Evolutionary conservation across 805 yeast species (phyloP), one percentile per base, ranked within the genome.

Genomic region (Ogataea ramenticola): DNA sequence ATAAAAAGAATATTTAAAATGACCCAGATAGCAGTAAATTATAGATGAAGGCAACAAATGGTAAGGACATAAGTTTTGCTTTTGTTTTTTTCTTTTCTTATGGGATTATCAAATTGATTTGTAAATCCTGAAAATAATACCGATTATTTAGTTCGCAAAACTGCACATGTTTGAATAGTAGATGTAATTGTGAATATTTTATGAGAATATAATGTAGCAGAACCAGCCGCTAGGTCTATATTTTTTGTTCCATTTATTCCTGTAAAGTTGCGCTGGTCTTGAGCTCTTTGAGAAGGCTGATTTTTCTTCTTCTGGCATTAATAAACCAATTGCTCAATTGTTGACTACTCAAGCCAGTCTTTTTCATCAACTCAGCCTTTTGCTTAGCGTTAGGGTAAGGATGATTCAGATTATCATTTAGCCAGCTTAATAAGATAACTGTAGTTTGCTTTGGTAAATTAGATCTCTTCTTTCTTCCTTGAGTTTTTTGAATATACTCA

Each of bases 401-500:
- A 52, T 77, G 81, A 51, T 72, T 73, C 44, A 77, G 61, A 53
- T 77, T 78, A 30, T 73, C 74, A 49, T 73, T 71, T 44, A 77
- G 61, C 82, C 82, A 77, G 50, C 65, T 70, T 40, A 77, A 61
- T 46, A 75, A 56, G 11, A 75, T 71, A 45, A 65, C 66, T 1
- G 82, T 77, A 3, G 80, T 75, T 53, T 74, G 77, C 58, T 77
- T 77, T n/a, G 82, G 82, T 44, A 77, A 62, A 56, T 77, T 77
- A 49, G 75, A 71, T 51, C 82, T 63, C 46, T 58, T 62, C 48
- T 62, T 65, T 45, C 60, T 60, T 21, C 46, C 43, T 41, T 26
- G 39, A n/a, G 36, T 24, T 16, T 37, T 29, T 14, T 27, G 42
- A 14, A 41, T 11, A 9, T 41, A 21, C n/a, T 40, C 36, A 15